Evolutionary conservation across 345 rosid species (phyloP).

Genomic region (Diplotaxis tenuifolia): DNA sequence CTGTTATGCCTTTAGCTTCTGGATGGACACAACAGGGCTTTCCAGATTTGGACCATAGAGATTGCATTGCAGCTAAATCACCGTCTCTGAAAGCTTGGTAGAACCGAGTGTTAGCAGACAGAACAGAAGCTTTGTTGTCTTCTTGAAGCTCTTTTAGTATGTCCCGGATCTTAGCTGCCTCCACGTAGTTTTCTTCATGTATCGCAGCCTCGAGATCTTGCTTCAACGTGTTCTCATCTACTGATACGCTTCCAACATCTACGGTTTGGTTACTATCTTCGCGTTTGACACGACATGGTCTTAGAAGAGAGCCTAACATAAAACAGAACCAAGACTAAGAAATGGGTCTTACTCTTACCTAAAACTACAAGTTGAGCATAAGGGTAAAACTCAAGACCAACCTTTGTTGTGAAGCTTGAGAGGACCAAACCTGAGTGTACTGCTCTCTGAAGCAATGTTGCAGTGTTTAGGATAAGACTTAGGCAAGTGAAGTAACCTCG

Average conservation of each 20-base stretch:
- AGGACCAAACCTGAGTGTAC: constrained; percentile 19
- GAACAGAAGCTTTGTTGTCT: constrained; percentile 60
- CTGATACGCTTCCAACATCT: constrained; percentile 49
- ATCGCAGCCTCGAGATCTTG: constrained; percentile 63
- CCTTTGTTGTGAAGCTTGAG: constrained; percentile 38
- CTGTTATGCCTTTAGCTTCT: constrained; percentile 68
- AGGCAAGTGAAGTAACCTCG: constrained; percentile 30
- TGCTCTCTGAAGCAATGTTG: constrained; percentile 23
- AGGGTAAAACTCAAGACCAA: constrained; percentile 40
- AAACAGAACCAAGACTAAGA: constrained; percentile 19
- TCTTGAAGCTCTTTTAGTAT: constrained; percentile 56
- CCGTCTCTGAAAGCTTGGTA: constrained; percentile 73
- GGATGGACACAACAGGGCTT: constrained; percentile 84
- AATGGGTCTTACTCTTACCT: not conserved
- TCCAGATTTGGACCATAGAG: constrained; percentile 63
- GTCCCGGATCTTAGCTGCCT: constrained; percentile 86
- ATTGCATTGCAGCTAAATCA: constrained; percentile 69
- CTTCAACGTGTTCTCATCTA: constrained; percentile 60
- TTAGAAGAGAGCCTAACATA: constrained; percentile 28
- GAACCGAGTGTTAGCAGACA: constrained; percentile 73
- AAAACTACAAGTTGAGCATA: constrained; percentile 6
- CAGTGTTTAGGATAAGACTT: constrained; percentile 26
- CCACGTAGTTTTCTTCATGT: constrained; percentile 71
- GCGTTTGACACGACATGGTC: constrained; percentile 48
- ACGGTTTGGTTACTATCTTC: constrained; percentile 53